Base-by-base conservation (phyloP, 2,329 filamentous ascomycete genomes). In the Septoria petroselini region DNA sequence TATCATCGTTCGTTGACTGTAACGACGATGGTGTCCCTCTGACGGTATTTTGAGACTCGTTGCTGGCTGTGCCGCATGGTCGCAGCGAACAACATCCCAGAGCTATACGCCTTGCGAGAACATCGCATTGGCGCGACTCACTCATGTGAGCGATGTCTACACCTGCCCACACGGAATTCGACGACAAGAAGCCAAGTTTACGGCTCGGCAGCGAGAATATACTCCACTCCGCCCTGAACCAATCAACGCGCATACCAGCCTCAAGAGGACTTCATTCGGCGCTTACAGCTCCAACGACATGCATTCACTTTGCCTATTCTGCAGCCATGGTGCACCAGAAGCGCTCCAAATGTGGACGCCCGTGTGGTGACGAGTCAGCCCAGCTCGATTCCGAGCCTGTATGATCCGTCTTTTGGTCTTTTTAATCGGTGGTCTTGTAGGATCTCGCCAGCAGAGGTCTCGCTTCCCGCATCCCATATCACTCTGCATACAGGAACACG, bases 261-360 rank as follows among this genome's bases (percentile, higher is more conserved):
- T 17, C 48, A 38, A 44, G 15, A 40, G 35, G 29, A 58, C 53
- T 54, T 47, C 53, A 55, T 58, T 58, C 44, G 56, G 56, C 56
- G 56, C 56, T 56, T 58, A 54, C 25, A 50, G 53, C 44, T 44
- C 49, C 44, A 45, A 37, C 25, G 47, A 44, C 35, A 47, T 54
- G 56, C 56, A 57, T 44, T 44, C 48, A 48, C 54, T 54, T 50
- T 54, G 50, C 53, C 55, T 53, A 54, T 51, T 48, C 49, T 50
- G 29, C 50, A 41, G 38, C 39, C 39, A 41, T 48, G 41, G 23
- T 30, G 46, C 43, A 34, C 43, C 43, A 38, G 43, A 18, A 46
- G 43, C 40, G 45, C 54, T 53, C 42, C 50, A 25, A 44, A 35
- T 41, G 18, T 41, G 45, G 45, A 47, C 25, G 17, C 30, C 43